Conservation (phyloP, 805 yeast species). For the Priceomyces carsonii region DNA sequence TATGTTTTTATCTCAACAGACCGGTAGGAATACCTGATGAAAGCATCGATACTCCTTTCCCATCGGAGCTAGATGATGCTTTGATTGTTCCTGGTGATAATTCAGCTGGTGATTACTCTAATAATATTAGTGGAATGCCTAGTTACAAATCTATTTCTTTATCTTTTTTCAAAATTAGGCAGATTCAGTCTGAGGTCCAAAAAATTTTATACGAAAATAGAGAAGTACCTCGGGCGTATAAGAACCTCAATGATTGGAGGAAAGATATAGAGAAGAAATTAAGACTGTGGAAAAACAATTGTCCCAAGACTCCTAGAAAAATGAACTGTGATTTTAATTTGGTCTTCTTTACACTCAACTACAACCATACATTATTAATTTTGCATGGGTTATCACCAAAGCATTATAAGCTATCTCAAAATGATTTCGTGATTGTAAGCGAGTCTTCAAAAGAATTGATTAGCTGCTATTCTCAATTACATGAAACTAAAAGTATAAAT, state of each 20-base stretch:
- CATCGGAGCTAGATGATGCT: slow-evolving; percentile 75
- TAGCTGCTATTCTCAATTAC: slow-evolving; percentile 58
- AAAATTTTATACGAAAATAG: slow-evolving; percentile 68
- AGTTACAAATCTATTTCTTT: slow-evolving; percentile 70
- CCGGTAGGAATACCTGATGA: slow-evolving; percentile 91
- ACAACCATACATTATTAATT: slow-evolving; percentile 70
- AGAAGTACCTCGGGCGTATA: slow-evolving; percentile 66
- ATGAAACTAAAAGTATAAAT: slow-evolving; percentile 59
- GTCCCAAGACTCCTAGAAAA: slow-evolving; percentile 55
- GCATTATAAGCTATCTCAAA: slow-evolving; percentile 50
- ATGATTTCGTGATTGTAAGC: slow-evolving; percentile 57
- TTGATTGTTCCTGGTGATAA: slow-evolving; percentile 42
- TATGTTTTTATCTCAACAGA: slow-evolving; percentile 81
- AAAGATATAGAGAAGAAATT: slow-evolving; percentile 49
- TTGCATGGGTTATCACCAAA: slow-evolving; percentile 80
- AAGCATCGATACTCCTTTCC: slow-evolving; percentile 67
- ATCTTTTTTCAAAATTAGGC: slow-evolving; percentile 67
- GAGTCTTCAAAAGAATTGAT: slow-evolving; percentile 70
- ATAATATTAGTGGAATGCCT: slow-evolving; percentile 40
- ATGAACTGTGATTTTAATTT: slow-evolving; percentile 76
- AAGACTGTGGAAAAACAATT: slow-evolving; percentile 59
- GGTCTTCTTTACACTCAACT: slow-evolving; percentile 72
- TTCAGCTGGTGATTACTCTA: slow-evolving; percentile 37
- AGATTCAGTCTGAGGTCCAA: slow-evolving; percentile 77
- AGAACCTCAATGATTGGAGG: slow-evolving; percentile 63